These are phyloP conservation scores for Penicillium sp. DNA, from an alignment of 2,329 filamentous ascomycete genomes.

Conservation along the genomic window DNA sequence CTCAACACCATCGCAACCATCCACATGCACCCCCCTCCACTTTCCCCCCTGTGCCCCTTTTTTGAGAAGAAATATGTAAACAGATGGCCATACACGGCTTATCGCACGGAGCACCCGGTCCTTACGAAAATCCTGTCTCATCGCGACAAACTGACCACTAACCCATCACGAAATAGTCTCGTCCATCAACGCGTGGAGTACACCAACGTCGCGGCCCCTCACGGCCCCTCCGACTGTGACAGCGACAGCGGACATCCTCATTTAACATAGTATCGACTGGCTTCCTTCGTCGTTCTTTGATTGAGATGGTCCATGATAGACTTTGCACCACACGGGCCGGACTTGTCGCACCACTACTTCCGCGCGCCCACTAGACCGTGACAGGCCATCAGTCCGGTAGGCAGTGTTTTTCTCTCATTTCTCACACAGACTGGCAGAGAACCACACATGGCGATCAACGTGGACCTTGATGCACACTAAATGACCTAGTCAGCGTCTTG, in stretches of 20 bases:
- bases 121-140: background rate
- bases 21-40: background rate
- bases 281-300: background rate
- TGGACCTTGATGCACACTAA: constrained; percentile 3
- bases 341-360: background rate
- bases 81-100: constrained; percentile 2
- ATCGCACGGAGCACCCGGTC: constrained; percentile 1
- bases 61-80: background rate
- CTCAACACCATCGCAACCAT: background rate
- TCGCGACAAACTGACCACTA: background rate
- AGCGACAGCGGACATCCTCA: constrained; percentile 2
- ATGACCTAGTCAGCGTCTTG: background rate
- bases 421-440: background rate
- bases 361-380: constrained; percentile 15
- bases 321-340: constrained; percentile 8
- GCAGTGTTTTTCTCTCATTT: background rate
- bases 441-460: background rate
- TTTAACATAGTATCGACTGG: background rate
- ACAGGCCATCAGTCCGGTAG: constrained; percentile 16
- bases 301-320: constrained; percentile 13
- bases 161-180: background rate
- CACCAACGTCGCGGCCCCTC: constrained; percentile 2
- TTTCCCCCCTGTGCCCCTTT: background rate
- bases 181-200: background rate
- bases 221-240: constrained; percentile 2